phyloP scores from a whole-genome alignment of 345 rosid genomes.

The Eucalyptus brandiana region DNA sequence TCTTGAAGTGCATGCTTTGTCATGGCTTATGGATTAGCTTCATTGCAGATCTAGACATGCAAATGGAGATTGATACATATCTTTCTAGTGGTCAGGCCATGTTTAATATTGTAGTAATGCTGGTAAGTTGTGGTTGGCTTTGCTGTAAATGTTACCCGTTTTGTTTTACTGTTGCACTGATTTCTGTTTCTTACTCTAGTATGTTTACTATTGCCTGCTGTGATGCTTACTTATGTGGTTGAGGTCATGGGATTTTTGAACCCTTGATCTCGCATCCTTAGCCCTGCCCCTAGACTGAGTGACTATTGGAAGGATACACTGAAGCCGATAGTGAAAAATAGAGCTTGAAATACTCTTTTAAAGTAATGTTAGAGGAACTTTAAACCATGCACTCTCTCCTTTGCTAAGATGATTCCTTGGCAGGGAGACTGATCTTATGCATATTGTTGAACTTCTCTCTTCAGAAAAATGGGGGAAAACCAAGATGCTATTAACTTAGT shows the following conservation, averaged over 20 bases:
- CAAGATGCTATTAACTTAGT: neutral
- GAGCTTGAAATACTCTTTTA: neutral
- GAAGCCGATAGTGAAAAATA: neutral
- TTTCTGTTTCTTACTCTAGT: neutral
- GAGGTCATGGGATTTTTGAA: neutral
- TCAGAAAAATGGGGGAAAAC: neutral
- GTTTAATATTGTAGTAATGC: constrained; percentile 43
- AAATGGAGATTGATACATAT: constrained; percentile 43
- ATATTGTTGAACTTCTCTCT: neutral
- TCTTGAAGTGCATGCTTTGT: neutral
- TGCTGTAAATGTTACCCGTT: neutral
- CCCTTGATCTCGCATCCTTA: neutral
- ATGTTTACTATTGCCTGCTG: neutral
- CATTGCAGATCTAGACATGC: constrained; percentile 70
- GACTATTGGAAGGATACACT: neutral
- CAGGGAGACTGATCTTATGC: neutral
- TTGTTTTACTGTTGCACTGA: neutral
- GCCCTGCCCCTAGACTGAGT: neutral
- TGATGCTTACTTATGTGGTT: neutral
- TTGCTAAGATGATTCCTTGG: neutral
- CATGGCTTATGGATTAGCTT: neutral
- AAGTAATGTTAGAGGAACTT: neutral
- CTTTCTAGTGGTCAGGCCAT: constrained; percentile 62
- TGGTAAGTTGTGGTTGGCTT: constrained; percentile 24
- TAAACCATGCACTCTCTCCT: neutral